Base-by-base conservation (phyloP, 2,329 filamentous ascomycete species). In the Trichoderma polysporum region DNA sequence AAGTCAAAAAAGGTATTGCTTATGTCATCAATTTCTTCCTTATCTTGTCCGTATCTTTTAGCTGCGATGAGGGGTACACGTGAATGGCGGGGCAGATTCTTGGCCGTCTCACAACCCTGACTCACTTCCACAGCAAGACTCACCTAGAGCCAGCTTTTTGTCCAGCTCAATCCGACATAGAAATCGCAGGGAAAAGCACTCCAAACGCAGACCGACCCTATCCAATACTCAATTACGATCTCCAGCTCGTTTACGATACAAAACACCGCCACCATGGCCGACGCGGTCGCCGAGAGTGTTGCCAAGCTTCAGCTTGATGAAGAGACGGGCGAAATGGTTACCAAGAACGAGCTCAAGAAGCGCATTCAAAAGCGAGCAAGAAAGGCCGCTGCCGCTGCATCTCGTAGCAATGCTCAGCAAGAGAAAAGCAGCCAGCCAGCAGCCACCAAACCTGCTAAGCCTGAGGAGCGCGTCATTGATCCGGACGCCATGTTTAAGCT, bases 401-500 rank as follows among this genome's bases (percentile, higher is more conserved):
- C 27, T 29, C 49, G 49, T n/a, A 41, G 25, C 49, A 63, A 45
- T n/a, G 60, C 60, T 83, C 84, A 63, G 85, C 85, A 73, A 78
- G 75, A n/a, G 75, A 63, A 54, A 22, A 33, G 35, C 60, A 33
- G 2, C 25, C 29, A 31, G 12, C 74, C 49, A 17, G 60, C n/a
- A 41, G 45, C 63, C n/a, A 35, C 39, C 27, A 58, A 64, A 25
- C 31, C 68, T n/a, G 54, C 71, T 12, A 68, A 69, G 56, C 74
- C 77, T 25, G 82, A 82, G 35, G 79, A 82, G 63, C 73, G 77
- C 7, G 73, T 77, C 47, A 71, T 85, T 49, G 86, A 88, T 69
- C 82, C 84, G 0, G 85, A 91, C 69, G 83, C 85, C 70, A 93
- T 94, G 86, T 94, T 94, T 83, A 91, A 92, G 80, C 85, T 88